Evolutionary conservation across 2,329 filamentous ascomycete genomes (phyloP), one percentile per base, ranked within the genome.

Genomic region (Fusarium marasasianum): DNA sequence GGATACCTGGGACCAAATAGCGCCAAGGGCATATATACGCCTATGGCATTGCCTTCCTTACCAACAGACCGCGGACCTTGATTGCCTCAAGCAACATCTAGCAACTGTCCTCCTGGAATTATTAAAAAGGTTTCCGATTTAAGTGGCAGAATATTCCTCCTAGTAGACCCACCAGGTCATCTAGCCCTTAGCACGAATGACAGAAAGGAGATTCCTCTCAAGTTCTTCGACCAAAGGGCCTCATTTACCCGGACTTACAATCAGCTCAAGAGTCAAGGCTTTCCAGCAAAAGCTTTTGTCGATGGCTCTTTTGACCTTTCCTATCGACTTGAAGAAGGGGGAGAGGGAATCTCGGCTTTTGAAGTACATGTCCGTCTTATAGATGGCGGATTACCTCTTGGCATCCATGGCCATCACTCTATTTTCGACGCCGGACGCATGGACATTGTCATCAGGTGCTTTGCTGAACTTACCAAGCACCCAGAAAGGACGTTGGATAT

Each of bases 401-500:
- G 45, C 0, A 22, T 48, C 8, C 7, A 47, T 10, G 26, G 45
- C 0, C 26, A 48, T 48, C 45, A 31, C 10, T 48, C 45, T 11
- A 29, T 48, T 8, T 48, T 48, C 20, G 26, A 31, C 20, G 45
- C 45, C 5, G 9, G 18, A 6, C 26, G 13, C 10, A 3, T 48
- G 13, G 26, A 22, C 10, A 47, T 6, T 4, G 18, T 29, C 24
- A 22, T 48, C 9, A 14, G 13, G 5, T 5, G 9, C 6, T 22
- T 48, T 31, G 8, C 26, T 5, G 4, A 22, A 48, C 18, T 31
- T 48, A 48, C 13, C 6, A 6, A 10, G 4, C 2, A 11, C 14
- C 18, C 13, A 1, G 1, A 6, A 10, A 22, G 11, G 45, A 14
- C 0, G 12, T 48, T 31, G 8, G 3, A 14, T 4, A 4, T 3